phyloP scores from a whole-genome alignment of 2,329 filamentous ascomycete genomes.

The Paracamarosporium sp. region DNA sequence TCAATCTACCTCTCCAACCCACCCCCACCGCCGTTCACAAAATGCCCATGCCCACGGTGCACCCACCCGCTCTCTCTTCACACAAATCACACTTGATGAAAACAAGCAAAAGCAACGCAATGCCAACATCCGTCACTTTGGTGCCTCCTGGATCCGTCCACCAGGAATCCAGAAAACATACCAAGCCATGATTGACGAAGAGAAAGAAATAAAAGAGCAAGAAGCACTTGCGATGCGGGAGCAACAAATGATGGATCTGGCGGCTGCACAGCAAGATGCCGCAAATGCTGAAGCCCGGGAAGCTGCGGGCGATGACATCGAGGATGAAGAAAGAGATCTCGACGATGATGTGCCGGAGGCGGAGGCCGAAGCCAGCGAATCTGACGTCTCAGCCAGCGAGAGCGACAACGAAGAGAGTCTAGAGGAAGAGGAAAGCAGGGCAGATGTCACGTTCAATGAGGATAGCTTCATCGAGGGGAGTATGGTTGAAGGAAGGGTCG shows the following conservation, averaged over 20 bases:
- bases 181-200: slow-evolving; percentile 88
- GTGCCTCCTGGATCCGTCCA: slow-evolving; percentile 87
- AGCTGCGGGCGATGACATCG: slow-evolving; percentile 49
- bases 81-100: slow-evolving; percentile 78
- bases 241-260: slow-evolving; percentile 74
- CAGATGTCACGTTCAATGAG: slow-evolving; percentile 60
- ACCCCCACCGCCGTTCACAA: slow-evolving; percentile 5
- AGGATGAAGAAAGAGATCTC: slow-evolving; percentile 47
- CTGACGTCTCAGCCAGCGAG: slow-evolving; percentile 47
- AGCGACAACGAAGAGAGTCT: slow-evolving; percentile 44
- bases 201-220: slow-evolving; percentile 85
- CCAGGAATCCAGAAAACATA: slow-evolving; percentile 89
- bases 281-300: slow-evolving; percentile 48
- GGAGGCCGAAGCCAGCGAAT: slow-evolving; percentile 40
- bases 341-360: slow-evolving; percentile 49
- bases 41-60: slow-evolving; percentile 21
- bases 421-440: slow-evolving; percentile 11
- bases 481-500: slow-evolving; percentile 46
- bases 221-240: slow-evolving; percentile 76
- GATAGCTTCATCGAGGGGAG: slow-evolving; percentile 56
- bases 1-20: neutral
- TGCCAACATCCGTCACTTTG: slow-evolving; percentile 83
- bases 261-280: slow-evolving; percentile 60
- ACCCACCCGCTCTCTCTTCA: slow-evolving; percentile 67
- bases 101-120: slow-evolving; percentile 77